phyloP scores from a whole-genome alignment of 2,329 filamentous ascomycete genomes.

The Alternaria angustiovoidea region DNA sequence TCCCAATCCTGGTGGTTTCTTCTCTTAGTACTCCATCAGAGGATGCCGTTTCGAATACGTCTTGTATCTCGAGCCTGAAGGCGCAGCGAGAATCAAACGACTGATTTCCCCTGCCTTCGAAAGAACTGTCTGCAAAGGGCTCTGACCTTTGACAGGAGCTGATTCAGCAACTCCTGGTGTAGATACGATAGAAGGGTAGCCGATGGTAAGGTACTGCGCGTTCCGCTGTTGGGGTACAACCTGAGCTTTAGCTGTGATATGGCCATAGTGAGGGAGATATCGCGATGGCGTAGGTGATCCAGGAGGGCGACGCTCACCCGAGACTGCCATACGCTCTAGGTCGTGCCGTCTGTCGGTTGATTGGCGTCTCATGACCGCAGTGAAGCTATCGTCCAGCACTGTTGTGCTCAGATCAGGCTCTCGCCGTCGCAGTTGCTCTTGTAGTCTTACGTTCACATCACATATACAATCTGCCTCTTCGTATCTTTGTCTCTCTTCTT shows the following conservation, averaged over 20 bases:
- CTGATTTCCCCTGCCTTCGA: constrained; percentile 15
- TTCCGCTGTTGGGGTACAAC: neutral
- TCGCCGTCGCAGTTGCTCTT: neutral
- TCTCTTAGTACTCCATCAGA: neutral
- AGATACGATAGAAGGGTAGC: neutral
- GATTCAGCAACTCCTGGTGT: neutral
- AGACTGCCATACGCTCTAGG: neutral
- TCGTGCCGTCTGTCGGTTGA: neutral
- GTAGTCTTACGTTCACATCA: neutral
- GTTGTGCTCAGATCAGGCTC: neutral
- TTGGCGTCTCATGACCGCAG: neutral
- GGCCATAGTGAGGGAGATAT: neutral
- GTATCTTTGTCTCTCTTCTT: neutral
- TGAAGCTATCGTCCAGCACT: neutral
- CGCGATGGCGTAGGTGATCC: neutral
- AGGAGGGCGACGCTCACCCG: neutral
- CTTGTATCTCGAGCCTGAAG: constrained; percentile 18
- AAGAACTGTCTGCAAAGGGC: neutral
- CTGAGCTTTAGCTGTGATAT: neutral
- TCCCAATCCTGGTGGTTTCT: neutral
- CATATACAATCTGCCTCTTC: neutral
- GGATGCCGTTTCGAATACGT: constrained; percentile 17
- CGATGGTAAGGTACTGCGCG: neutral
- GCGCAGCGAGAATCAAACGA: constrained; percentile 24
- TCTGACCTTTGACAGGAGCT: neutral